A percentile compares a stretch with the other conserved stretches of the same genome.
Evolutionary conservation across 345 rosid genomes (phyloP).

Genomic region (Eutrema yunnanense): DNA sequence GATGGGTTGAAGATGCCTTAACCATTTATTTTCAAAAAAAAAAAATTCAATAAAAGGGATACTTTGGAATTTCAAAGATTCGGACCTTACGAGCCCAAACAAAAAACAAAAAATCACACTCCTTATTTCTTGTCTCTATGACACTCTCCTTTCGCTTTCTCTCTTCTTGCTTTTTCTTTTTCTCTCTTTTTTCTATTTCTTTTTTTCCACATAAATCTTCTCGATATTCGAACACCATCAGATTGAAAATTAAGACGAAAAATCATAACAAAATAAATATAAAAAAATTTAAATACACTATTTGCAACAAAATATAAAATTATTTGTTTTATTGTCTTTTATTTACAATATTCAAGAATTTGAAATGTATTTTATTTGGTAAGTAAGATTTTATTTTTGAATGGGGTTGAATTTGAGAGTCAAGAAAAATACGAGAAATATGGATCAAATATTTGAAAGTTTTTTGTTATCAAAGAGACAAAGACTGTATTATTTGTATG

Average conservation of each 20-base stretch:
- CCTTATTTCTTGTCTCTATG: slow-evolving; percentile 38
- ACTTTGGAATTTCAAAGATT: slow-evolving; percentile 23
- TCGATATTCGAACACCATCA: neutral
- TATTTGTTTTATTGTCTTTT: neutral
- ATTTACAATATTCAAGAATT: neutral
- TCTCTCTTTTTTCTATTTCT: neutral
- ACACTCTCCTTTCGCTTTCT: slow-evolving; percentile 52
- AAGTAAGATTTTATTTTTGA: neutral
- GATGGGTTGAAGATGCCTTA: too few species aligned
- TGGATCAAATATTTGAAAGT: neutral
- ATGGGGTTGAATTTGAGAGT: neutral
- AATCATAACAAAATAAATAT: neutral
- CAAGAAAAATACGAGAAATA: neutral
- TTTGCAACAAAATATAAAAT: neutral
- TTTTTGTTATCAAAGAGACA: neutral
- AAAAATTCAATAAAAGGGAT: neutral
- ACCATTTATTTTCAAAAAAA: neutral
- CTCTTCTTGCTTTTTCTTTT: slow-evolving; percentile 4
- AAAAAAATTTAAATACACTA: neutral
- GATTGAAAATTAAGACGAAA: neutral
- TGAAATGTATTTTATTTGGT: neutral
- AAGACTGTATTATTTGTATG: slow-evolving; percentile 16
- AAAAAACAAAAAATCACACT: neutral
- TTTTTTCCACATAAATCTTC: neutral
- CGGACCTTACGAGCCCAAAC: neutral